Conservation (phyloP, 371 early-diverging fungal species). For the Chytridiales sp. region DNA sequence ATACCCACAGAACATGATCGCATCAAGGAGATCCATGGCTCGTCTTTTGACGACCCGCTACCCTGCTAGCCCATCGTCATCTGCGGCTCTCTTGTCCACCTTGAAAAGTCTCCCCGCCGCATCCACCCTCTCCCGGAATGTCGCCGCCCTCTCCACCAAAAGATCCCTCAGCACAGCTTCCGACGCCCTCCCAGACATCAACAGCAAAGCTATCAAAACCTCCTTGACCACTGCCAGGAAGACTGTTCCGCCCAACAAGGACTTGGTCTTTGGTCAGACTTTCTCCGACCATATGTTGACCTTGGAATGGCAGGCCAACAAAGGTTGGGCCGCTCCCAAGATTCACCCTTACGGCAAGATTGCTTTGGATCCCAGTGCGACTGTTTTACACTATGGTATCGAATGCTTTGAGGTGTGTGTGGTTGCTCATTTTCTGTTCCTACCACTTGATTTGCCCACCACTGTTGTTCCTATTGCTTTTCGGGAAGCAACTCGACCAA, state of each 20-base stretch:
- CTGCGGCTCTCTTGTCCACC: no score
- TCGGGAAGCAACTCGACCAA: not conserved
- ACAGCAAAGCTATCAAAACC: constrained; percentile 9
- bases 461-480: not conserved
- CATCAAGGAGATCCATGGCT: no score
- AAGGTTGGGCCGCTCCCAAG: constrained; percentile 50
- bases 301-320: constrained; percentile 65
- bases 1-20: no score
- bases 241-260: constrained; percentile 65
- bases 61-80: no score
- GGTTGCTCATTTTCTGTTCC: not conserved
- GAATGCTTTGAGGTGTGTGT: constrained; percentile 81
- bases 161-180: constrained; percentile 2
- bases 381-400: constrained; percentile 91
- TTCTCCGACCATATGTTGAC: constrained; percentile 95
- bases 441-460: not conserved
- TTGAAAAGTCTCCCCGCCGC: no score
- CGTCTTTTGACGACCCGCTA: no score
- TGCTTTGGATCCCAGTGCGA: constrained; percentile 76
- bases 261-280: constrained; percentile 83
- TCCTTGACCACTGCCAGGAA: constrained; percentile 32
- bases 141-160: no score
- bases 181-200: constrained; percentile 16
- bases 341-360: constrained; percentile 76
- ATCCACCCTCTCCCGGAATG: no score